Evolutionary conservation across 148 eudicot species (phyloP).

Genomic region (Rhododendron mucronatum): DNA sequence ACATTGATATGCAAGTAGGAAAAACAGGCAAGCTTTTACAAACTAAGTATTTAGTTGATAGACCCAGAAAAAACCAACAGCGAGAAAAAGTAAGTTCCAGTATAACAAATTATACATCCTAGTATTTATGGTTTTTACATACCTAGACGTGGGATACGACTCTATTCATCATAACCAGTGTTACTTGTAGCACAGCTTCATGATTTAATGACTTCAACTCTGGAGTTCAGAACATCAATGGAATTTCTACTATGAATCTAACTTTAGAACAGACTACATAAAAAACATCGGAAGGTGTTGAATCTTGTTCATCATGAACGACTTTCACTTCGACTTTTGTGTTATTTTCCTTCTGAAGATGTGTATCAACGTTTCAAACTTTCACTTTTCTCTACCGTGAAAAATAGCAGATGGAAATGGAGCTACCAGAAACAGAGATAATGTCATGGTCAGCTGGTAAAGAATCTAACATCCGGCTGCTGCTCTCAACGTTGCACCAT

Average conservation of each 20-base stretch:
- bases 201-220: background rate
- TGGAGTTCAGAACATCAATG: too few species aligned
- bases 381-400: background rate
- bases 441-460: constrained; percentile 45
- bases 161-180: background rate
- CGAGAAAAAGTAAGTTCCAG: background rate
- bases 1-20: background rate
- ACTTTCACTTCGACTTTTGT: background rate
- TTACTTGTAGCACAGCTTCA: background rate
- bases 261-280: background rate
- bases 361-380: background rate
- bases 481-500: constrained; percentile 55
- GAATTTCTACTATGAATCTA: background rate
- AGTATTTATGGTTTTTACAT: background rate
- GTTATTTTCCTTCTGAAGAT: background rate
- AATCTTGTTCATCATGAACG: background rate
- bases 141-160: background rate
- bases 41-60: background rate
- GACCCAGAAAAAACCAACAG: background rate
- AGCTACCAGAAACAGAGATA: constrained; percentile 34
- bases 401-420: constrained; percentile 24
- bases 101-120: background rate
- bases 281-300: background rate
- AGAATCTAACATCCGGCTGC: constrained; percentile 36
- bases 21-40: background rate